Evolutionary conservation across 768 basidiomycete genomes (phyloP).

Genomic region (Cantharellus anzutake): DNA sequence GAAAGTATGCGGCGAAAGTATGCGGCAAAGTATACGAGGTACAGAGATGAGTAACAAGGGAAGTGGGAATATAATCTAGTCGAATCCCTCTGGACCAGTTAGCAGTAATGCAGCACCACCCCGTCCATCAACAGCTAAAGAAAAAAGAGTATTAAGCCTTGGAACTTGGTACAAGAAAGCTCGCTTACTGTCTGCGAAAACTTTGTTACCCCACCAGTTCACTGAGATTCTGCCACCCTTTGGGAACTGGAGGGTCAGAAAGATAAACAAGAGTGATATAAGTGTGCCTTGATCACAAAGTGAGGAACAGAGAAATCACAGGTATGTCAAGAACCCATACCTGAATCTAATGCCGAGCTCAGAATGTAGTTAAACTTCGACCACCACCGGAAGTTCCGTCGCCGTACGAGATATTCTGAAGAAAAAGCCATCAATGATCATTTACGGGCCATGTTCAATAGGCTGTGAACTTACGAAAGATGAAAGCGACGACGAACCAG

Average conservation of each 20-base stretch:
- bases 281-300: constrained; percentile 16
- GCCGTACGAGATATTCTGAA: constrained; percentile 24
- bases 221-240: constrained; percentile 15
- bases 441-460: neutral
- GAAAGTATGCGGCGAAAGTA: too few species aligned
- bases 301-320: neutral
- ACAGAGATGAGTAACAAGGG: too few species aligned
- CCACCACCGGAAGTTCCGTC: constrained; percentile 27
- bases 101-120: neutral
- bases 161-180: neutral
- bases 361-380: constrained; percentile 33
- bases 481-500: constrained; percentile 24
- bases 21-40: too few species aligned
- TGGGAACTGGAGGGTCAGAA: constrained; percentile 23
- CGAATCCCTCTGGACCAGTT: neutral
- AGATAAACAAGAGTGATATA: constrained; percentile 22
- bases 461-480: constrained; percentile 23
- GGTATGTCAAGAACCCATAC: constrained; percentile 1
- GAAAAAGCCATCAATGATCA: neutral
- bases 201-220: constrained; percentile 23
- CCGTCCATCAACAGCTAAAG: neutral
- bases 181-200: constrained; percentile 5
- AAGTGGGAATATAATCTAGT: too few species aligned
- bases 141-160: neutral
- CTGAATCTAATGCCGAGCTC: constrained; percentile 25